Base-by-base conservation (phyloP, 176 grass and related monocot genomes). In the Musa beccarii region DNA sequence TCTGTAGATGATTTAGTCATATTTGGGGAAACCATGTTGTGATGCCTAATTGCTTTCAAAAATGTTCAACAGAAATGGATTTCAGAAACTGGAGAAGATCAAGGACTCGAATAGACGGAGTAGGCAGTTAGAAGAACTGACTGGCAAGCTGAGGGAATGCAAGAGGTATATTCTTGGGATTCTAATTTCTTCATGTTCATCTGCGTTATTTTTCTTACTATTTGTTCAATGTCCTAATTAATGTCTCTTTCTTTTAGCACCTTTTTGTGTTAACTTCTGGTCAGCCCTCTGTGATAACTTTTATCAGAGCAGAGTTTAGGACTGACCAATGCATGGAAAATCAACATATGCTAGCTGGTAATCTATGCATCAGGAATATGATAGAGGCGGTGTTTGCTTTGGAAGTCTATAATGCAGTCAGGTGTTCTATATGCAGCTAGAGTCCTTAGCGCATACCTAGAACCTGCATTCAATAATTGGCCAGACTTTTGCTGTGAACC, bases 11-110 rank as follows among this genome's bases (percentile, higher is more conserved):
- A 43, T 43, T 43, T 4, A 43, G 34, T 43, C 34, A 43, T 43
- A 43, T 43, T 12, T 69, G 34, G 23, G 12, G 2, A 54, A 23
- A 28, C 29, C 55, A 14, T 55, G 23, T 5, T 20, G 2, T 19
- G 24, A 29, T 55, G 64, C 19, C 12, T 68, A 78, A 29, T 28
- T 55, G 23, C 11, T 24, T 68, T 50, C 29, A n/a, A 2, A 59
- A 57, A 17, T 59, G 29, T 51, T 61, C 16, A 66, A 71, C 88
- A 97, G 93, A 79, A 97, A 93, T 93, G 90, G 90, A 11, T 97
- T 97, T 80, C 90, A 97, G 72, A 97, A 93, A 81, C 79, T 97
- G 75, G 93, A 97, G 56, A 97, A 93, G 86, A 93, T 97, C 81
- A 97, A 97, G 83, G 93, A 97, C 51, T 70, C 93, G 10, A 97